Evolutionary conservation across 1,284 basidiomycete species (phyloP), one percentile per base, ranked within the genome.

Genomic region (Neotropicomus parvogracilis): DNA sequence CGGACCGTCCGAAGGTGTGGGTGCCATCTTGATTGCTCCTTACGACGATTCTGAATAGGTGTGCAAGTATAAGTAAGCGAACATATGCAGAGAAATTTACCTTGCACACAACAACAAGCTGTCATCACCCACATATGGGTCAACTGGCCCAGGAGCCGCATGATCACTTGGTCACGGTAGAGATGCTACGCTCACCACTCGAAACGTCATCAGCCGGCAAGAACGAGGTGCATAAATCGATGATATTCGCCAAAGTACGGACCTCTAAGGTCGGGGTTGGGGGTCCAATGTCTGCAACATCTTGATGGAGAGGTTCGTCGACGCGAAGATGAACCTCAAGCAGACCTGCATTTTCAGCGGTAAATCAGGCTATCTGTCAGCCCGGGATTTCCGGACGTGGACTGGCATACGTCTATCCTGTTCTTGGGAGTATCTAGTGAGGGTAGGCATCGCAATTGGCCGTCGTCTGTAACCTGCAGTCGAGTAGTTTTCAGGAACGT

Each of bases 301-400:
- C 66, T 87, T 86, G 48, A 84, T 83, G 17, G 73, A 70, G 2
- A 80, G 72, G 49, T 79, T 79, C 75, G 82, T 81, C 21, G 75
- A 57, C 7, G 82, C 75, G 45, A 83, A 80, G 64, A 85, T 85
- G 13, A 75, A 70, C 60, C 86, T 80, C 11, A 82, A 70, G 2
- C 69, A 66, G 61, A 12, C 85, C 86, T 2, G 73, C 65, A 62
- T 88, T 88, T 4, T 33, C 28, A 6, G 39, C 29, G 24, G 54
- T 13, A 10, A 59, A 43, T 6, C 20, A 19, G 4, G 26, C 37
- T 11, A 44, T 27, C 12, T 31, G 21, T 13, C 16, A 14, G 5
- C 17, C 33, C 37, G 16, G 19, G 27, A 20, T 19, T 17, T 31
- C 14, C 21, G 11, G 12, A 10, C 14, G 14, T 45, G 19, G 20